Evolutionary conservation across 805 yeast genomes (phyloP).

Genomic region (Myxozyma vanderwaltii): DNA sequence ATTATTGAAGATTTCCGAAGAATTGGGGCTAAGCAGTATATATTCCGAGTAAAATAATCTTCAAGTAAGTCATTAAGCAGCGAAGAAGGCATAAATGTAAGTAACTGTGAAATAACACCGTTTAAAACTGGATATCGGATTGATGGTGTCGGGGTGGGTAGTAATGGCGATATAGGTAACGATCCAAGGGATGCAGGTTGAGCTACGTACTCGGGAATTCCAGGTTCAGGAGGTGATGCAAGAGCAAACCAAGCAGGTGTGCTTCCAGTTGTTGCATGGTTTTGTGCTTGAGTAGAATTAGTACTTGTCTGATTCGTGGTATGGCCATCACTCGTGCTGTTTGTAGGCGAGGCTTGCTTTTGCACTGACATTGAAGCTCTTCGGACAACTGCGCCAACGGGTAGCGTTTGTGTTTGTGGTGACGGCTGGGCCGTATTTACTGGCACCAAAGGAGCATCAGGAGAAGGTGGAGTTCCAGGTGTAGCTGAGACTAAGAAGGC

Average conservation of each 20-base stretch:
- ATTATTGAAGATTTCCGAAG: slow-evolving; percentile 37
- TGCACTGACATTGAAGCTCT: background rate
- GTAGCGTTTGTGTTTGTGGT: background rate
- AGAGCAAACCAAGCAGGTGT: slow-evolving; percentile 24
- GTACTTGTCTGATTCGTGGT: background rate
- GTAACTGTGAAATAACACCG: slow-evolving; percentile 31
- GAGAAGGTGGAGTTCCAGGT: slow-evolving; percentile 4
- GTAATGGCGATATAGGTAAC: background rate
- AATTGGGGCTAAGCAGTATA: slow-evolving; percentile 39
- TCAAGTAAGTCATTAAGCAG: slow-evolving; percentile 39
- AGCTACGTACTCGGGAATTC: slow-evolving; percentile 15
- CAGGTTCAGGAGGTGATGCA: slow-evolving; percentile 25
- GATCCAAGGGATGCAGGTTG: slow-evolving; percentile 6
- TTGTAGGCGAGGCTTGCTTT: background rate
- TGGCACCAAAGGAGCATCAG: slow-evolving; percentile 2
- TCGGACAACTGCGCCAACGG: background rate
- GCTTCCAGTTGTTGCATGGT: slow-evolving; percentile 1
- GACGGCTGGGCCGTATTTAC: slow-evolving; percentile 3
- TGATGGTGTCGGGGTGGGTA: background rate
- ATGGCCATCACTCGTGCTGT: background rate
- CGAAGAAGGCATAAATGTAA: slow-evolving; percentile 31
- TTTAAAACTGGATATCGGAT: slow-evolving; percentile 35
- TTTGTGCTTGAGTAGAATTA: background rate
- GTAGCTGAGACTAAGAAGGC: slow-evolving; percentile 9
- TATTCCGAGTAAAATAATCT: slow-evolving; percentile 36